Evolutionary conservation across 2,329 filamentous ascomycete species (phyloP).

Genomic region (Nannizzia gypsea): DNA sequence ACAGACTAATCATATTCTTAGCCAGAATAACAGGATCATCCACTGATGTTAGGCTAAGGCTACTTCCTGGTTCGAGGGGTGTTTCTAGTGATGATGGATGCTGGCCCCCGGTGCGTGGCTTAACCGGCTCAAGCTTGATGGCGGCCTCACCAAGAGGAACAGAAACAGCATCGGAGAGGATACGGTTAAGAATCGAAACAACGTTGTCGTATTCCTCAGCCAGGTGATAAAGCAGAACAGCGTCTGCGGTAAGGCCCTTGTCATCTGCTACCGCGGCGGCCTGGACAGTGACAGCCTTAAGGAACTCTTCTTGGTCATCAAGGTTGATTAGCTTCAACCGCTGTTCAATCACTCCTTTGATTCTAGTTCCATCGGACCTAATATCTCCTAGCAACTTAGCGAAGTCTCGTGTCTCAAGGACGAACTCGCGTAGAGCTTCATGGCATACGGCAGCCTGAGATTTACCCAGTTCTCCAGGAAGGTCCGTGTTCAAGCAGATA

Average conservation of each 20-base stretch:
- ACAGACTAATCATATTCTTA: slow-evolving; percentile 50
- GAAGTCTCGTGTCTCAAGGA: slow-evolving; percentile 94
- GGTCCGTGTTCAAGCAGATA: slow-evolving; percentile 82
- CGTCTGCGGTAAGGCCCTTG: slow-evolving; percentile 83
- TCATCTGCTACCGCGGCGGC: slow-evolving; percentile 89
- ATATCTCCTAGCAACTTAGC: slow-evolving; percentile 89
- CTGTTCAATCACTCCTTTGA: slow-evolving; percentile 77
- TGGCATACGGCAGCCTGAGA: slow-evolving; percentile 76
- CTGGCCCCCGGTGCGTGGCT: slow-evolving; percentile 46
- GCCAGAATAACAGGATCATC: slow-evolving; percentile 56
- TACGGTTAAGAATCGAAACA: slow-evolving; percentile 77
- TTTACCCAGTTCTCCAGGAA: slow-evolving; percentile 59
- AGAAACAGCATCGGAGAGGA: slow-evolving; percentile 74
- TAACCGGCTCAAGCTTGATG: slow-evolving; percentile 65
- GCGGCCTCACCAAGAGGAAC: slow-evolving; percentile 68
- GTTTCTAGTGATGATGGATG: slow-evolving; percentile 36
- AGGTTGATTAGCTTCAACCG: slow-evolving; percentile 72
- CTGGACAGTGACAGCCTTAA: slow-evolving; percentile 84
- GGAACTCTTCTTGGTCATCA: slow-evolving; percentile 66
- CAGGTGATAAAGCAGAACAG: slow-evolving; percentile 85
- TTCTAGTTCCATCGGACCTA: slow-evolving; percentile 68
- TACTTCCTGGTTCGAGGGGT: slow-evolving; percentile 27
- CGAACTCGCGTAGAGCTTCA: slow-evolving; percentile 82
- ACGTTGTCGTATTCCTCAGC: slow-evolving; percentile 93
- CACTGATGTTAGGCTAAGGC: slow-evolving; percentile 52